These are phyloP conservation scores for Helianthus annuus DNA, from an alignment of 129 eudicot genomes.

Conservation along the genomic window HanXRQr2.0-SUNRISE NC_035433.2:145488305-145488804, in stretches of 20 bases:
- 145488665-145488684: constrained; percentile 23
- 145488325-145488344: constrained; percentile 36
- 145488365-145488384: constrained; percentile 42
- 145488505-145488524: constrained; percentile 55
- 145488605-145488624: constrained; percentile 61
- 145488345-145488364: constrained; percentile 37
- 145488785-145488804: background rate
- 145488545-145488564: constrained; percentile 40
- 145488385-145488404: constrained; percentile 54
- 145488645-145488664: constrained; percentile 48
- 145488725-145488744: background rate
- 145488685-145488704: constrained; percentile 13
- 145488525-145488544: constrained; percentile 55
- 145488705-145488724: background rate
- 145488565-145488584: constrained; percentile 7
- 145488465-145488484: constrained; percentile 22
- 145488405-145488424: constrained; percentile 34
- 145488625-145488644: constrained; percentile 55
- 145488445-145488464: constrained; percentile 28
- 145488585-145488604: constrained; percentile 36
- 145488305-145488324: constrained; percentile 40
- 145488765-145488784: background rate
- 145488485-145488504: constrained; percentile 1
- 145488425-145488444: constrained; percentile 16
- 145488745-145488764: background rate